A percentile compares a stretch with the other conserved stretches of the same genome.
phyloP scores from a whole-genome alignment of 1,284 basidiomycete genomes.

The Coniferiporia sulphurascens region DNA sequence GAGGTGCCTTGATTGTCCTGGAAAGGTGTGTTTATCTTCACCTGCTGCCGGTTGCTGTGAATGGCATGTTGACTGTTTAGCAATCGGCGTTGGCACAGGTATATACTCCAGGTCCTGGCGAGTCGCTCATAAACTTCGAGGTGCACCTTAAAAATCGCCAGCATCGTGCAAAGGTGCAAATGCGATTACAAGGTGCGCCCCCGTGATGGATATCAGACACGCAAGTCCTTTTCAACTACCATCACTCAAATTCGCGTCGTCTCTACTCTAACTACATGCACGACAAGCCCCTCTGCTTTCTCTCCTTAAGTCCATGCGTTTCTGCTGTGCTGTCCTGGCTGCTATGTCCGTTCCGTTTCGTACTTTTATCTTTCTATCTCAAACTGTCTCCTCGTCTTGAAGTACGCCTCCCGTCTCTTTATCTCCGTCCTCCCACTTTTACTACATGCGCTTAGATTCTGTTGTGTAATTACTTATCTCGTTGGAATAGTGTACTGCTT shows the following conservation, averaged over 20 bases:
- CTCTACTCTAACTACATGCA: background rate
- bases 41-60: constrained; percentile 20
- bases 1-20: constrained; percentile 92
- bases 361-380: background rate
- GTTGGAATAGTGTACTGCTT: background rate
- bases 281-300: background rate
- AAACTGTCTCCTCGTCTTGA: background rate
- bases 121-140: constrained; percentile 87
- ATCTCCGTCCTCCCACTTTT: background rate
- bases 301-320: background rate
- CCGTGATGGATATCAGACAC: background rate
- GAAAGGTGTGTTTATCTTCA: constrained; percentile 57
- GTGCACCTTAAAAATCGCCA: constrained; percentile 82
- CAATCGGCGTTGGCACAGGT: constrained; percentile 41
- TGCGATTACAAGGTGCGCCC: constrained; percentile 19
- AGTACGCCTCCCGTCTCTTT: background rate
- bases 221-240: background rate
- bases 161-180: constrained; percentile 58
- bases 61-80: background rate
- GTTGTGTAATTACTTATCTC: background rate
- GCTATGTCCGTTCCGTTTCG: background rate
- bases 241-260: background rate
- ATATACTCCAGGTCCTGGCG: constrained; percentile 90
- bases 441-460: background rate
- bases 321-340: background rate